phyloP scores from a whole-genome alignment of 2,329 filamentous ascomycete genomes.

The Hypoxylon sp. region DNA sequence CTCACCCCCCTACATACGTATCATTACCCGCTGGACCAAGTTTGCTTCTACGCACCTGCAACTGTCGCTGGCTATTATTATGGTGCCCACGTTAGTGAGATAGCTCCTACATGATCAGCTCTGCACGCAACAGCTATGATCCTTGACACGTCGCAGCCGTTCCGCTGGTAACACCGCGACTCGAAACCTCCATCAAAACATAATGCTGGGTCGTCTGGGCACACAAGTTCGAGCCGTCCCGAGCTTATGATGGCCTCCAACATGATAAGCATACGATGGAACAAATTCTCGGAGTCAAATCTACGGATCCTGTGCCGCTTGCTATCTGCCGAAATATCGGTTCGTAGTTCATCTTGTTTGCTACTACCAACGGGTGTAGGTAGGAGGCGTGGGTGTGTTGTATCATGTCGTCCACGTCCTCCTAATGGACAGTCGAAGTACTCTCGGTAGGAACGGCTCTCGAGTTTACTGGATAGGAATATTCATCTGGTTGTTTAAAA shows the following conservation, averaged over 20 bases:
- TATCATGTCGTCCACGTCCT: constrained; percentile 10
- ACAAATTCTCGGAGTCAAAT: constrained; percentile 18
- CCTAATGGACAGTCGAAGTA: constrained; percentile 13
- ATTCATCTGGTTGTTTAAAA: constrained; percentile 8
- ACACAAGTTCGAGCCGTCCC: constrained; percentile 40
- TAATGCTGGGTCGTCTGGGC: constrained; percentile 30
- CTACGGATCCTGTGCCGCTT: constrained; percentile 25
- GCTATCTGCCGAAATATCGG: constrained; percentile 25
- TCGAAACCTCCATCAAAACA: constrained; percentile 32
- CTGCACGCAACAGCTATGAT: constrained; percentile 34
- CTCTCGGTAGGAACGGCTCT: constrained; percentile 17
- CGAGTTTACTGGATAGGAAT: constrained; percentile 5
- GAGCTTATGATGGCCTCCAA: constrained; percentile 26
- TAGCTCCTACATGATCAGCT: constrained; percentile 15
- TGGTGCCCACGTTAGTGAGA: constrained; percentile 11
- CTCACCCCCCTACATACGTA: constrained; percentile 8
- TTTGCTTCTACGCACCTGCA: constrained; percentile 38
- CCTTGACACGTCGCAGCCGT: constrained; percentile 23
- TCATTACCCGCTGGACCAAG: constrained; percentile 19
- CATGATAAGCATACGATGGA: constrained; percentile 28
- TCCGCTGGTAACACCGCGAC: constrained; percentile 23
- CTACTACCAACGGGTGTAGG: constrained; percentile 22
- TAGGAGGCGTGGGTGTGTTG: constrained; percentile 15
- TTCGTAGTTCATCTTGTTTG: constrained; percentile 27
- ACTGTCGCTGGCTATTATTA: constrained; percentile 15